Conservation (phyloP, 805 yeast genomes). For the Starmera caribaea region DNA sequence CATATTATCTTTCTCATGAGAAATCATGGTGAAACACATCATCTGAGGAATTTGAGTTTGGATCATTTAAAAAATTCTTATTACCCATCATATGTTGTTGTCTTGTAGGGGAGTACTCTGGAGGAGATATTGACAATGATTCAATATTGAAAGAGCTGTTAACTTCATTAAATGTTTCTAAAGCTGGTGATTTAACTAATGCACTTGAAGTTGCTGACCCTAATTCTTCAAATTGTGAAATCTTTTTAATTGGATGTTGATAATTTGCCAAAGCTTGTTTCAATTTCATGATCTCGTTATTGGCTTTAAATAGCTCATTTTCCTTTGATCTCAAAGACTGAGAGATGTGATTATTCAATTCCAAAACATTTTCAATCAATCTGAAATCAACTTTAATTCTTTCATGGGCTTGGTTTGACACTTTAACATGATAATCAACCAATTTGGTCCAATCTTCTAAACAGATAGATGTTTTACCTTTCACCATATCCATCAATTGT, state of each 20-base stretch:
- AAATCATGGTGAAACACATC: no score
- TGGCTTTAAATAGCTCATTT: background rate
- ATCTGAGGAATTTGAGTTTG: no score
- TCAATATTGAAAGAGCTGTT: no score
- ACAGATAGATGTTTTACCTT: background rate
- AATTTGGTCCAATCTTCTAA: background rate
- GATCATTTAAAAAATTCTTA: background rate
- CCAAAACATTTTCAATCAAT: constrained; percentile 1
- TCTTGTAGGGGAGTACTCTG: no score
- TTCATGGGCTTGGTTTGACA: background rate
- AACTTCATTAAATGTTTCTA: no score
- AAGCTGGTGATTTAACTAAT: background rate
- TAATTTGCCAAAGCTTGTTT: background rate
- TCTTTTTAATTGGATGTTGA: background rate
- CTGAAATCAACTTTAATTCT: background rate
- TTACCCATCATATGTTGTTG: background rate
- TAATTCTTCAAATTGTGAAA: background rate
- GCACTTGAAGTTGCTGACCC: background rate
- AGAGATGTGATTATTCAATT: background rate
- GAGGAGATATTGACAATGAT: no score
- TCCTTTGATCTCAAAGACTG: background rate
- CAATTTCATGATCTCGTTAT: background rate
- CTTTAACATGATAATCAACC: background rate
- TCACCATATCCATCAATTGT: background rate
- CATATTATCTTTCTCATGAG: no score